A percentile compares a stretch with the other conserved stretches of the same genome.
These are phyloP conservation scores for Parathielavia appendiculata DNA, from an alignment of 495 filamentous ascomycete species.

Conservation along the genomic window DNA sequence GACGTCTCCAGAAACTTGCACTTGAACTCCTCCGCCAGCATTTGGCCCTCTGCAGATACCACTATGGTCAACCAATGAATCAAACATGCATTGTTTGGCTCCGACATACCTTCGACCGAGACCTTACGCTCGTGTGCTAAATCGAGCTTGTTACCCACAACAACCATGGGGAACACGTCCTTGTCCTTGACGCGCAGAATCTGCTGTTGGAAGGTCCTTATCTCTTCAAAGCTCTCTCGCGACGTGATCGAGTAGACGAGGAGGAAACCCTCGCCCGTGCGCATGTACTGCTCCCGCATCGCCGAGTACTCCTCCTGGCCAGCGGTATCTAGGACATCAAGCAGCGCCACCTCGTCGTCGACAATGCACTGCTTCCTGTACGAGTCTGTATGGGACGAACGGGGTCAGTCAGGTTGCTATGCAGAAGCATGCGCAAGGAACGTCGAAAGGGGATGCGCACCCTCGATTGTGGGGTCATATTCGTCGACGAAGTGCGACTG, in stretches of 20 bases:
- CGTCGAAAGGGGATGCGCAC: constrained; percentile 46
- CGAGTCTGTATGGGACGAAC: constrained; percentile 62
- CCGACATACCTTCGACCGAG: constrained; percentile 71
- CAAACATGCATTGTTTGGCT: background rate
- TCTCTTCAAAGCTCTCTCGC: constrained; percentile 95
- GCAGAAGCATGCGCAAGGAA: background rate
- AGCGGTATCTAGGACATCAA: constrained; percentile 96
- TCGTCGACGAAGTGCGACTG: constrained; percentile 99
- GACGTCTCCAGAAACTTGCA: constrained; percentile 99
- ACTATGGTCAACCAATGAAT: background rate
- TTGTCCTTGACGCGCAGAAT: constrained; percentile 98
- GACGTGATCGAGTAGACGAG: constrained; percentile 98
- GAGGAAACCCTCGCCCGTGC: constrained; percentile 96
- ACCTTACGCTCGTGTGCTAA: constrained; percentile 87
- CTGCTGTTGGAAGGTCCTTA: constrained; percentile 96
- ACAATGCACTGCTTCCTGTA: constrained; percentile 99
- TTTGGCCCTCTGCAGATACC: constrained; percentile 68
- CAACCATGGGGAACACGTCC: constrained; percentile 98
- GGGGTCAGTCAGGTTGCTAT: constrained; percentile 12
- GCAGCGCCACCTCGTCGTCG: constrained; percentile 93
- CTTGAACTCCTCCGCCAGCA: constrained; percentile 76
- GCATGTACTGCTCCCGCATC: constrained; percentile 99
- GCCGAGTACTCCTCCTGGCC: constrained; percentile 99
- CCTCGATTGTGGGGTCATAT: constrained; percentile 99
- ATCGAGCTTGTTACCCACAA: constrained; percentile 99